These are phyloP conservation scores for Climacium dendroides DNA, from an alignment of 225 moss, liverwort and hornwort species.

Conservation along the genomic window DNA sequence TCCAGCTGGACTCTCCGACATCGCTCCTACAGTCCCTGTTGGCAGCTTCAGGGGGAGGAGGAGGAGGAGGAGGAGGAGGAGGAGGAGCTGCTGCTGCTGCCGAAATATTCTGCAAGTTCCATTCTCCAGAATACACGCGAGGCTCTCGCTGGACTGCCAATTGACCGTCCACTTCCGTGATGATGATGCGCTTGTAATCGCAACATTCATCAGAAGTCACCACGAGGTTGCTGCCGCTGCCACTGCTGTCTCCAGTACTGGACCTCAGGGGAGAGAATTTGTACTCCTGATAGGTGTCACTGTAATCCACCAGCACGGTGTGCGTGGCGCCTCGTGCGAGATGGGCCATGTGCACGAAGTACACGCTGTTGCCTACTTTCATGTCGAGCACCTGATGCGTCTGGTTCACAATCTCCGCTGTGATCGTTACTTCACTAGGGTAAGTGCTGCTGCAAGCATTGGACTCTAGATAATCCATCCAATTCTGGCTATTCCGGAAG, in stretches of 20 bases:
- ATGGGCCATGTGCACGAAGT: not conserved
- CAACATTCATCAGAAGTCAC: slow-evolving; percentile 28
- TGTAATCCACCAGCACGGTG: slow-evolving; percentile 1
- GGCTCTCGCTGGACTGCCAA: slow-evolving; percentile 3
- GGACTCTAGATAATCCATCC: not conserved
- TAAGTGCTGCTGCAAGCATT: not conserved
- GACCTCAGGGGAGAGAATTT: not conserved
- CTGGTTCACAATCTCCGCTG: slow-evolving; percentile 21
- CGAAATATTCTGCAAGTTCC: not conserved
- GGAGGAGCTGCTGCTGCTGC: not conserved
- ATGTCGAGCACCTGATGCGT: slow-evolving; percentile 9
- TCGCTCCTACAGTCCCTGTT: not conserved
- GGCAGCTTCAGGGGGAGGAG: not conserved
- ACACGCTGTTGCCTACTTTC: not conserved
- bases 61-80: not conserved
- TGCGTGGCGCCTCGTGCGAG: slow-evolving; percentile 2
- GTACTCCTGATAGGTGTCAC: slow-evolving; percentile 20
- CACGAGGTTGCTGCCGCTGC: not conserved
- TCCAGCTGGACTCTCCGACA: not conserved
- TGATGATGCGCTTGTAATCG: not conserved
- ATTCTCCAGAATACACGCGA: not conserved
- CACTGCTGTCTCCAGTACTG: not conserved
- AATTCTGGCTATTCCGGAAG: no score
- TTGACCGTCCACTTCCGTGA: slow-evolving; percentile 8
- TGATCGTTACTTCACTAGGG: not conserved